These are phyloP conservation scores for Termitomyces sp. DNA, from an alignment of 768 basidiomycete species.

Conservation along the genomic window DNA sequence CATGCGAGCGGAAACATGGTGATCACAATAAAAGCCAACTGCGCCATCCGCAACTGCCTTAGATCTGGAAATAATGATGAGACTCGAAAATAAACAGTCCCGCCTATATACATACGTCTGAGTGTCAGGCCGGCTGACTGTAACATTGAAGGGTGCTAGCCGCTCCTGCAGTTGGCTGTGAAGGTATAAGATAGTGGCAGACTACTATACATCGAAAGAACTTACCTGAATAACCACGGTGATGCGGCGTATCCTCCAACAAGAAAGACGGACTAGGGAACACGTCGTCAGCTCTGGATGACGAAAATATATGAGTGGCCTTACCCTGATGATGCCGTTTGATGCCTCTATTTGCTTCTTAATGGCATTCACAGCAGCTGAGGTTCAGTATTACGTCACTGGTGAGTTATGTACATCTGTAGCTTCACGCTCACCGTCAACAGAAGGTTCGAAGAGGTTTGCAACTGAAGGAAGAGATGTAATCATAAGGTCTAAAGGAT, in stretches of 20 bases:
- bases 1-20: constrained; percentile 77
- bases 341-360: constrained; percentile 66
- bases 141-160: constrained; percentile 46
- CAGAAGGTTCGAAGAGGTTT: constrained; percentile 73
- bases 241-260: constrained; percentile 83
- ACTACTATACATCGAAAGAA: neutral
- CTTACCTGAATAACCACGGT: constrained; percentile 63
- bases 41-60: constrained; percentile 85
- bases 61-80: constrained; percentile 39
- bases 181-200: neutral
- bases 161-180: constrained; percentile 60
- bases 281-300: neutral
- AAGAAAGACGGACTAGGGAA: constrained; percentile 65
- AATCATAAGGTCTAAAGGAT: neutral
- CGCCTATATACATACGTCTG: constrained; percentile 50
- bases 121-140: constrained; percentile 70
- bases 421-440: constrained; percentile 36
- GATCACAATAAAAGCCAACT: constrained; percentile 80
- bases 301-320: constrained; percentile 7
- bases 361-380: constrained; percentile 64
- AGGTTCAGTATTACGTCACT: neutral
- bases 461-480: constrained; percentile 43
- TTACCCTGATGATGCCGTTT: constrained; percentile 58
- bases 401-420: neutral
- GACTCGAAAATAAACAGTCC: neutral